Base-by-base conservation (phyloP, 2,329 filamentous ascomycete genomes). In the Aureobasidium namibiae region DNA sequence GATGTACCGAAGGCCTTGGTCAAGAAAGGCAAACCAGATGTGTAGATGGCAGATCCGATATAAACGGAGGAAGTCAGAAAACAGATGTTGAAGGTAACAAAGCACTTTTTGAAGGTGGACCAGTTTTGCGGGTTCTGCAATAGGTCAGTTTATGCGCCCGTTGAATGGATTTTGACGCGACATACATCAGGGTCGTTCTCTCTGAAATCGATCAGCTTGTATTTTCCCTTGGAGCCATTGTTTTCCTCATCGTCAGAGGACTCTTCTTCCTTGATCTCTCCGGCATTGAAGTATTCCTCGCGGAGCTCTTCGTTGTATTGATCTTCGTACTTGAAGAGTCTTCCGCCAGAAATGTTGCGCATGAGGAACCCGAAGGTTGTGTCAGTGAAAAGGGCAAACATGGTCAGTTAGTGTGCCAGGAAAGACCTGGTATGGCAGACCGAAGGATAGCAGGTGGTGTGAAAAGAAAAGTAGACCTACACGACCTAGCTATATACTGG, bases 1-100 rank as follows among this genome's bases (percentile, higher is more conserved):
- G 70, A 72, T 2, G 80, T 75, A 2, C 72, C 72, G 61, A 82
- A 82, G 3, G 68, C 68, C 9, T 70, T 61, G 61, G 72, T 70
- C 16, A 82, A 67, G 10, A 68, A 67, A 4, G 64, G 42, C 3
- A 73, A 71, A 26, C 78, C 76, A 0, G 79, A 73, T 0, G 76
- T 74, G 64, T 81, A 82, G 33, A 82, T 80, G 0, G 78, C 72
- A 3, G 76, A 78, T 9, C 77, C 78, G 33, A 78, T 74, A 66
- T 82, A 83, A 45, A 82, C 75, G 4, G 74, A 72, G 34, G 78
- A 76, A 0, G 78, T 81, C 59, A 79, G 70, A 8, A 81, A 62
- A 56, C 75, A 78, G 61, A 81, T 75, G 13, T 77, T 66, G 45
- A 73, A 73, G 0, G 75, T 78, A 14, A 79, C 74, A 60, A 75